A percentile compares a stretch with the other conserved stretches of the same genome.
Evolutionary conservation across 768 basidiomycete species (phyloP).

Genomic region (Glaciozyma martinii): DNA sequence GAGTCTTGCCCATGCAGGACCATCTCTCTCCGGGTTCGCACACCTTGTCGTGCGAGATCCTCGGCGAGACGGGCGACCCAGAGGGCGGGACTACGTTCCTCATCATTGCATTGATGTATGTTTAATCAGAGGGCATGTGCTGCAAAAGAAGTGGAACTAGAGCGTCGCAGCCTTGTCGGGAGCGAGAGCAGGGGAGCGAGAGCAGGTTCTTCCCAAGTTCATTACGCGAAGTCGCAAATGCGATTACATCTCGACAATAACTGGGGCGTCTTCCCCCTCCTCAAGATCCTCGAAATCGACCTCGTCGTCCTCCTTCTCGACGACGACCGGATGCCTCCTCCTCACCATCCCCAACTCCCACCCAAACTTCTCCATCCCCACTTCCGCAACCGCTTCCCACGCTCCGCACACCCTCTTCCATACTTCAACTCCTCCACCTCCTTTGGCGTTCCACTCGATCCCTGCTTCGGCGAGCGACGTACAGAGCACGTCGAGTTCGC

Average conservation of each 20-base stretch:
- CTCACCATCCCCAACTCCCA: slow-evolving; percentile 39
- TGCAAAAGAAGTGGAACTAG: too few species aligned
- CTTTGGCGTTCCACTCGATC: slow-evolving; percentile 1
- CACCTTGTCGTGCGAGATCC: neutral
- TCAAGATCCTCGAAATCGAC: slow-evolving; percentile 46
- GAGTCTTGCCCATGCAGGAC: neutral
- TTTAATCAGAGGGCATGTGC: neutral
- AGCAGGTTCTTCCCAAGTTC: too few species aligned
- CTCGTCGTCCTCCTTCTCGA: slow-evolving; percentile 18
- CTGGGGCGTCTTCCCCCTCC: slow-evolving; percentile 40
- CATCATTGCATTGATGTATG: neutral
- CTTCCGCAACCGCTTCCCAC: slow-evolving; percentile 24
- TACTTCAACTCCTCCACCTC: neutral
- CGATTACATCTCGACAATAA: slow-evolving; percentile 28
- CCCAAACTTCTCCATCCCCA: slow-evolving; percentile 39
- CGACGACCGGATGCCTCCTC: slow-evolving; percentile 6
- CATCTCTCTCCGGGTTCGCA: neutral
- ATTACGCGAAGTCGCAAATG: too few species aligned
- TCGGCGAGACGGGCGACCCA: neutral
- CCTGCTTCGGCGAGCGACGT: slow-evolving; percentile 19
- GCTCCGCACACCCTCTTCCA: slow-evolving; percentile 23
- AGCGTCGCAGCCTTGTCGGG: too few species aligned
- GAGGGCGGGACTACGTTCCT: neutral
- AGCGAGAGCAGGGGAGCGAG: too few species aligned
- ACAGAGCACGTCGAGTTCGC: slow-evolving; percentile 23